A percentile compares a stretch with the other conserved stretches of the same genome.
phyloP scores from a whole-genome alignment of 2,329 filamentous ascomycete genomes.

The Aspergillus fumigatiaffinis region DNA sequence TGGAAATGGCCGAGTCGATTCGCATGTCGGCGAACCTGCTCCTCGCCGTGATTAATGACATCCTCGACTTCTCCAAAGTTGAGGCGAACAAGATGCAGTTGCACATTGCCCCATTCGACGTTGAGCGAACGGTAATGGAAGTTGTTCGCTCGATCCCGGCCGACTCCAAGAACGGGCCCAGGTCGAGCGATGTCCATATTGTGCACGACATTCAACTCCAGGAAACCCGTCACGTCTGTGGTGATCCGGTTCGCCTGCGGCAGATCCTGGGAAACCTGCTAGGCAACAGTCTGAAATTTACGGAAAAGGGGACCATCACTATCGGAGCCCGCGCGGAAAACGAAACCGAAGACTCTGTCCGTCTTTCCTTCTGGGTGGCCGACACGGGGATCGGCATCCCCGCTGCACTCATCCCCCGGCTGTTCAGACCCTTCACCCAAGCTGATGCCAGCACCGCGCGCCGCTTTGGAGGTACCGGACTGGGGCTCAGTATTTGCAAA shows the following conservation, averaged over 20 bases:
- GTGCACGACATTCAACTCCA: too few species aligned
- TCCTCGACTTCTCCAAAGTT: slow-evolving; percentile 81
- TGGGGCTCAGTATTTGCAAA: slow-evolving; percentile 92
- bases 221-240: slow-evolving; percentile 29
- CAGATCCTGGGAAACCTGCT: slow-evolving; percentile 80
- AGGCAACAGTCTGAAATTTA: slow-evolving; percentile 92
- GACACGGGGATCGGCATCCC: slow-evolving; percentile 92
- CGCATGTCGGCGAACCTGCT: slow-evolving; percentile 68
- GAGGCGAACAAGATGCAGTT: slow-evolving; percentile 85
- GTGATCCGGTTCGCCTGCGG: slow-evolving; percentile 81
- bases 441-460: slow-evolving; percentile 86
- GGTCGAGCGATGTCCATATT: slow-evolving; percentile 48
- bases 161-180: slow-evolving; percentile 59
- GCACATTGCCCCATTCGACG: slow-evolving; percentile 76
- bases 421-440: slow-evolving; percentile 91
- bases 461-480: slow-evolving; percentile 86
- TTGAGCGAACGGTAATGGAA: slow-evolving; percentile 64
- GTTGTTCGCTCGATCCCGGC: slow-evolving; percentile 60
- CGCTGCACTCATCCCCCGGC: slow-evolving; percentile 68
- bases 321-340: slow-evolving; percentile 70
- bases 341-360: slow-evolving; percentile 66
- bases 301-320: slow-evolving; percentile 78
- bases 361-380: slow-evolving; percentile 77
- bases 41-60: slow-evolving; percentile 85
- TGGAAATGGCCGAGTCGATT: slow-evolving; percentile 61